These are phyloP conservation scores for Serendipita indica DNA, from an alignment of 768 basidiomycete genomes.

Conservation along the genomic window DNA sequence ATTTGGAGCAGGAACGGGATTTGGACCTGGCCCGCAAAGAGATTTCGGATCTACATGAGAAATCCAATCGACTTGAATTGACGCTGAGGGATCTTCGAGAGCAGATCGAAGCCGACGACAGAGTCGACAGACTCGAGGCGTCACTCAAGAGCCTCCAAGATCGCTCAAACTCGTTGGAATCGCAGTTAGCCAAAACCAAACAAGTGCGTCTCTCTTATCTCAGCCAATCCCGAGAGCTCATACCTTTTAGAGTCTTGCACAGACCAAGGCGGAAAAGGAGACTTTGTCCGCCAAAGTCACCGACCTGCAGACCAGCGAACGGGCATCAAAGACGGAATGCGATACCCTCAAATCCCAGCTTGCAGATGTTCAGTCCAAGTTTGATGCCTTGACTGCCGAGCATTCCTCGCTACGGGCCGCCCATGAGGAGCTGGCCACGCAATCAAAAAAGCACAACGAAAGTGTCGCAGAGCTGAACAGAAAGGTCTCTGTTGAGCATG, in stretches of 20 bases:
- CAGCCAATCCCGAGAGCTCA: neutral
- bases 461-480: neutral
- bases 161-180: constrained; percentile 69
- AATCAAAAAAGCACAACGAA: constrained; percentile 30
- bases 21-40: constrained; percentile 47
- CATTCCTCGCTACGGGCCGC: constrained; percentile 26
- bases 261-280: constrained; percentile 49
- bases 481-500: constrained; percentile 10
- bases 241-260: constrained; percentile 34
- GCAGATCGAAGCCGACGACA: constrained; percentile 71
- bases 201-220: constrained; percentile 36
- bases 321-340: constrained; percentile 25
- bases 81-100: constrained; percentile 60
- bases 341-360: constrained; percentile 35
- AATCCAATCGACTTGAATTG: neutral
- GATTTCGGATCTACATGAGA: constrained; percentile 32
- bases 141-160: constrained; percentile 68
- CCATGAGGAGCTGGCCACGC: constrained; percentile 33
- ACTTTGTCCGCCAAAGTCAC: constrained; percentile 19
- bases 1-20: constrained; percentile 47
- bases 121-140: constrained; percentile 54
- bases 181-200: constrained; percentile 62
- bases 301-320: neutral
- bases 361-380: constrained; percentile 42
- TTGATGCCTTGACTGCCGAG: constrained; percentile 18